Base-by-base conservation (phyloP, 768 basidiomycete species). In the Boletales sp. region DNA sequence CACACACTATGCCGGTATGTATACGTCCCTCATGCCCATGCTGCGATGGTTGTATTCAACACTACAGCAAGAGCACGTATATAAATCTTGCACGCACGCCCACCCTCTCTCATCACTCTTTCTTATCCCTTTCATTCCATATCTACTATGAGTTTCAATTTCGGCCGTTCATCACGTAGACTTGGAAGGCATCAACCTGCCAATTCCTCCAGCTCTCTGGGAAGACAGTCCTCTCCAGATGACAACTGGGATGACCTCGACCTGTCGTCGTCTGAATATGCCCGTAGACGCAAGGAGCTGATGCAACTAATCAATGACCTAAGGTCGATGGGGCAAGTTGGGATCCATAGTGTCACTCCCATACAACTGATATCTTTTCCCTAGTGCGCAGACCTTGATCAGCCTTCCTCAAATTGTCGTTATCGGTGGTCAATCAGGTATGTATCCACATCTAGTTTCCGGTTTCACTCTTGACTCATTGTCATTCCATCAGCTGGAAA, bases 401-500 rank as follows among this genome's bases (percentile, higher is more conserved):
- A 72, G 76, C 49, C 56, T 81, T 13, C 81, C 81, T n/a, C 68
- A 72, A 8, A 73, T 82, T 10, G 77, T 72, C 0, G 80, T 82
- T 6, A 81, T 82, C 28, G 81, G 81, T 2, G 69, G 74, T 9
- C 81, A 82, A 51, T 82, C 81, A 0, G 77, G 79, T 80, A 46
- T 31, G 74, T 50, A 19, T 36, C 6, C 17, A 4, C 28, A 41
- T 21, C 0, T 35, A 21, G 19, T 2, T 11, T 30, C 25, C 4
- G 10, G 33, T 39, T 38, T 45, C 15, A 13, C n/a, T 21, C 11
- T 38, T 43, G 19, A 42, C 46, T 55, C 47, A 38, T 36, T 14
- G 10, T 46, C 6, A 49, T 19, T 33, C 36, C 15, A 5, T 48
- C 41, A 82, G 81, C 80, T 5, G 81, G 81, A 4, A 83, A 82